phyloP scores from a whole-genome alignment of 2,329 filamentous ascomycete species.

The Ophiostoma triangulosporum region DNA sequence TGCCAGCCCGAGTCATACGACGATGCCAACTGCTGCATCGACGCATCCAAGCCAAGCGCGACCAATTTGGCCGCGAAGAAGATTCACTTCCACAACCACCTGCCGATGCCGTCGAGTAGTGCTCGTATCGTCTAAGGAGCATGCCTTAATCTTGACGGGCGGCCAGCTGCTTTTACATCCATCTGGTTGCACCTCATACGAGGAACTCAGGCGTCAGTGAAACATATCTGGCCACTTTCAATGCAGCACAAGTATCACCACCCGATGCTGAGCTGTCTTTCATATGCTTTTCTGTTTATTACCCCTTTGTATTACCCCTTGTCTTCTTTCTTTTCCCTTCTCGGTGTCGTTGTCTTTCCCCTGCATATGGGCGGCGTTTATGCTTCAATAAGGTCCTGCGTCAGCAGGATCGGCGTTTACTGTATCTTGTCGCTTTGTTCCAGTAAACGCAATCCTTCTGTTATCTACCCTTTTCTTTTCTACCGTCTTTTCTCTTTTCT shows the following conservation, averaged over 20 bases:
- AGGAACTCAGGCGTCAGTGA: background rate
- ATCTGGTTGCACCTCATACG: no score
- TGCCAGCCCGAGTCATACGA: conserved; percentile 62
- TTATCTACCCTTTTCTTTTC: background rate
- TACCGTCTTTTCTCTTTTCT: background rate
- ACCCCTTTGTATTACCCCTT: background rate
- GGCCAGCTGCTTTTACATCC: no score
- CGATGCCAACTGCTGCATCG: conserved; percentile 44
- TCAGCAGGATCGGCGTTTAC: background rate
- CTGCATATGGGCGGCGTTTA: background rate
- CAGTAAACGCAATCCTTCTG: background rate
- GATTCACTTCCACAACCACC: conserved; percentile 1
- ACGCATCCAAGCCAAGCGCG: conserved; percentile 43
- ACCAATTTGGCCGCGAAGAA: conserved; percentile 35
- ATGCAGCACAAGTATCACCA: background rate
- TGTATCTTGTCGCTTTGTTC: background rate
- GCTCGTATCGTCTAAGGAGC: background rate
- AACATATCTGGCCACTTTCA: background rate
- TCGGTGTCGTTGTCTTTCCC: background rate
- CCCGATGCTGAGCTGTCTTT: background rate
- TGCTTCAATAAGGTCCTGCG: background rate
- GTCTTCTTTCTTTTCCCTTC: background rate
- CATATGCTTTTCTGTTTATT: background rate
- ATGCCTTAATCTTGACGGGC: no score
- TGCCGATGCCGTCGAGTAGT: background rate